Evolutionary conservation across 805 yeast species (phyloP).

Genomic region (Wickerhamomyces kurtzmanii): DNA sequence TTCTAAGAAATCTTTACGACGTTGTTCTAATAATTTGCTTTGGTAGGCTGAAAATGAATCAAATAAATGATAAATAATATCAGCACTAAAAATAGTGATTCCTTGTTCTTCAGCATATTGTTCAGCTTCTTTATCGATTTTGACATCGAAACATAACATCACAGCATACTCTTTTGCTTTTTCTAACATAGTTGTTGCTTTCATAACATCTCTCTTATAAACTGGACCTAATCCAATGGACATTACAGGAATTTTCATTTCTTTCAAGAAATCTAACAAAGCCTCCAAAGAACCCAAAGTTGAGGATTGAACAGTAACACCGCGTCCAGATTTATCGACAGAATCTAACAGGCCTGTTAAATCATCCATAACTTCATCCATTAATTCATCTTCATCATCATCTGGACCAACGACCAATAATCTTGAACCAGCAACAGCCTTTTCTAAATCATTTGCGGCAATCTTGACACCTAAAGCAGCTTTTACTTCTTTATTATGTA

Average conservation of each 20-base stretch:
- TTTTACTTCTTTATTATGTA: conserved; percentile 95
- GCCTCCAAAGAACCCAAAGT: conserved; percentile 98
- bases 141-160: conserved; percentile 98
- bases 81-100: conserved; percentile 88
- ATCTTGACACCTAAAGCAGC: conserved; percentile 99
- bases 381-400: conserved; percentile 93
- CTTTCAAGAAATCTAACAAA: conserved; percentile 89
- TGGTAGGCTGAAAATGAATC: conserved; percentile 94
- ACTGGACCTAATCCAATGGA: conserved; percentile 98
- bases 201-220: conserved; percentile 95
- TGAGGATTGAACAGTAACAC: conserved; percentile 98
- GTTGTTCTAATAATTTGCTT: conserved; percentile 74
- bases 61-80: conserved; percentile 91
- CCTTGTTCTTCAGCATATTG: conserved; percentile 94
- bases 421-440: conserved; percentile 98
- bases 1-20: conserved; percentile 81
- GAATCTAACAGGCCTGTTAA: conserved; percentile 89
- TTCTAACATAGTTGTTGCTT: conserved; percentile 93
- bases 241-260: conserved; percentile 99
- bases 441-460: conserved; percentile 95
- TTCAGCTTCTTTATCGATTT: conserved; percentile 95
- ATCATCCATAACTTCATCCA: conserved; percentile 99
- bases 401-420: conserved; percentile 91
- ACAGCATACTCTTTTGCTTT: conserved; percentile 92
- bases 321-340: conserved; percentile 90